Conservation (phyloP, 306 rosid species). For the Cucurbita ficifolia region DNA sequence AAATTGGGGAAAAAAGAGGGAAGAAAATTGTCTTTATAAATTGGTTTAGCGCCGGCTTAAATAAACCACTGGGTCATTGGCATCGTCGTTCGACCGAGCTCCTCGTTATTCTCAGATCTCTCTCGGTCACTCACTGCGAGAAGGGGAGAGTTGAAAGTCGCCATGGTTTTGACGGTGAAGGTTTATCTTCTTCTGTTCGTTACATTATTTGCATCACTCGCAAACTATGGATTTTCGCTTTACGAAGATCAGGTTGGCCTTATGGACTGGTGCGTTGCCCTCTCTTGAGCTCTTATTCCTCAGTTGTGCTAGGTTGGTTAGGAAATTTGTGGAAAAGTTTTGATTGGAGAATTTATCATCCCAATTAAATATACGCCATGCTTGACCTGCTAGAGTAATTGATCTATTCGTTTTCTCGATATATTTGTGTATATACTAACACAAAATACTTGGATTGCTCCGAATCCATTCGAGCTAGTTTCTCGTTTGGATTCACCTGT, state of each 20-base stretch:
- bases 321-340: background rate
- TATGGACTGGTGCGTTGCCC: slow-evolving; percentile 68
- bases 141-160: slow-evolving; percentile 19
- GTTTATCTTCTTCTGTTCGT: slow-evolving; percentile 22
- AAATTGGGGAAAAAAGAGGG: background rate
- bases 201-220: slow-evolving; percentile 16
- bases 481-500: background rate
- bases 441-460: background rate
- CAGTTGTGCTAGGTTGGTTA: background rate
- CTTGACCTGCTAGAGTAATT: background rate
- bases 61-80: background rate
- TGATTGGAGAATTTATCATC: background rate
- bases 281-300: background rate
- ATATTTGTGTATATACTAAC: background rate
- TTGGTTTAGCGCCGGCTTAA: background rate
- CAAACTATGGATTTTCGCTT: slow-evolving; percentile 29
- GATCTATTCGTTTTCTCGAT: background rate
- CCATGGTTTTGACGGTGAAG: slow-evolving; percentile 69
- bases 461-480: background rate
- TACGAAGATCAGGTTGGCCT: slow-evolving; percentile 96
- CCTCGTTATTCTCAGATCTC: slow-evolving; percentile 34
- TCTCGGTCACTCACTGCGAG: slow-evolving; percentile 2
- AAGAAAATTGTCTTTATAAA: background rate
- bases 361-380: background rate
- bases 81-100: background rate